Percentiles rank a stretch among this genome's conserved stretches.
phyloP scores from a whole-genome alignment of 305 asterid species.

The Coffea humblotiana region DNA sequence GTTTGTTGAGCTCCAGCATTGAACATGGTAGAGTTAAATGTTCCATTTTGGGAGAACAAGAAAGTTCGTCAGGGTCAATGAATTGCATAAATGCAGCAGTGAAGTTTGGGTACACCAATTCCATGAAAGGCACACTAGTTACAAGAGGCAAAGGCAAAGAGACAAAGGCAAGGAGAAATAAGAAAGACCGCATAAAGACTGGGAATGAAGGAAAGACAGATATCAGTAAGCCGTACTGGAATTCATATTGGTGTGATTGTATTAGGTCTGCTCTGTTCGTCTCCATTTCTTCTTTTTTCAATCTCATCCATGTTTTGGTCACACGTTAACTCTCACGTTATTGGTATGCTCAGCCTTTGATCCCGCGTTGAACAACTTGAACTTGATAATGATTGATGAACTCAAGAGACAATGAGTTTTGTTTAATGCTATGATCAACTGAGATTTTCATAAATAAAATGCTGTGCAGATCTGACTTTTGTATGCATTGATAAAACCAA shows the following conservation, averaged over 20 bases:
- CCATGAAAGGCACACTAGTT: slow-evolving; percentile 7
- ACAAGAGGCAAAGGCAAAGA: too few relatives aligned
- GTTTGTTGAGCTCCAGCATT: slow-evolving; percentile 42
- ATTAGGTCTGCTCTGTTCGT: not conserved
- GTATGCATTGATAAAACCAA: slow-evolving; percentile 21
- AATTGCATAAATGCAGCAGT: slow-evolving; percentile 43
- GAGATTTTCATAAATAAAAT: slow-evolving; percentile 16
- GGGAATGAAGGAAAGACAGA: too few relatives aligned
- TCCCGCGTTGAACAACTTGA: slow-evolving; percentile 5
- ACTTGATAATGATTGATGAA: slow-evolving; percentile 29
- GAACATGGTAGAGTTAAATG: slow-evolving; percentile 57
- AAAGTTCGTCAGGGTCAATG: slow-evolving; percentile 39
- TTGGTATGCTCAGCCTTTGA: slow-evolving; percentile 9
- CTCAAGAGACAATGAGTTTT: slow-evolving; percentile 6
- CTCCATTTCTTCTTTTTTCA: slow-evolving; percentile 21
- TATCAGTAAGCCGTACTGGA: too few relatives aligned
- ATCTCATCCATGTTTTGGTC: not conserved
- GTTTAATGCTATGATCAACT: slow-evolving; percentile 18
- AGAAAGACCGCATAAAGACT: too few relatives aligned
- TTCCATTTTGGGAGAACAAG: slow-evolving; percentile 51
- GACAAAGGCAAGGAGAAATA: too few relatives aligned
- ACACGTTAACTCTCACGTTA: slow-evolving; percentile 32
- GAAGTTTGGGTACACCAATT: slow-evolving; percentile 55
- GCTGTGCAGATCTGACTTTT: slow-evolving; percentile 26
- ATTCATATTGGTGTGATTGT: too few relatives aligned